phyloP scores from a whole-genome alignment of 305 asterid genomes.

The Fraxinus xanthoxyloides region DNA sequence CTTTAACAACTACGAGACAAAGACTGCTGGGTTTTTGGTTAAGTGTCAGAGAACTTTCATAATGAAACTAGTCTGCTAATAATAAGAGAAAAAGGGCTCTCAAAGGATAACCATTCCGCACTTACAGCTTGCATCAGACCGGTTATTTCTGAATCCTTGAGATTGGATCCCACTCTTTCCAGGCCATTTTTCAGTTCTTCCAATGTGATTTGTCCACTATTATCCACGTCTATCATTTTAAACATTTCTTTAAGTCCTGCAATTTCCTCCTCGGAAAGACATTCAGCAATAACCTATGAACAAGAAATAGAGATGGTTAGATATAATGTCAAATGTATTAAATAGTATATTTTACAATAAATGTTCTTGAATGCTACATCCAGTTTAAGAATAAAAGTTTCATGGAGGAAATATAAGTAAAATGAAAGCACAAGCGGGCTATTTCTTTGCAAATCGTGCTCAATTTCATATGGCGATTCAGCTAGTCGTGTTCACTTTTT shows the following conservation, averaged over 20 bases:
- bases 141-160: constrained; percentile 14
- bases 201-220: constrained; percentile 11
- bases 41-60: neutral
- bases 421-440: neutral
- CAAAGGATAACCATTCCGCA: neutral
- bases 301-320: neutral
- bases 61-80: neutral
- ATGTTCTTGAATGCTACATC: neutral
- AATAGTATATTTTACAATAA: no score
- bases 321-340: neutral
- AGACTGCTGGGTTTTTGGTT: neutral
- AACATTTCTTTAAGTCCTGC: constrained; percentile 14
- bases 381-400: neutral
- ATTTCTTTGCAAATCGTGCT: neutral
- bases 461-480: neutral
- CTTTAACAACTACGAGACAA: neutral
- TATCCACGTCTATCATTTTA: constrained; percentile 9
- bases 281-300: constrained; percentile 6
- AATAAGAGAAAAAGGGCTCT: neutral
- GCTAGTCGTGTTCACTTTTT: neutral
- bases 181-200: constrained; percentile 10
- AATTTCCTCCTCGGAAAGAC: constrained; percentile 12
- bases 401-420: neutral
- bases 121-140: neutral
- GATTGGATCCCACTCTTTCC: constrained; percentile 1